Base-by-base conservation (phyloP, 2,329 filamentous ascomycete species). In the Macroventuria anomochaeta region DNA sequence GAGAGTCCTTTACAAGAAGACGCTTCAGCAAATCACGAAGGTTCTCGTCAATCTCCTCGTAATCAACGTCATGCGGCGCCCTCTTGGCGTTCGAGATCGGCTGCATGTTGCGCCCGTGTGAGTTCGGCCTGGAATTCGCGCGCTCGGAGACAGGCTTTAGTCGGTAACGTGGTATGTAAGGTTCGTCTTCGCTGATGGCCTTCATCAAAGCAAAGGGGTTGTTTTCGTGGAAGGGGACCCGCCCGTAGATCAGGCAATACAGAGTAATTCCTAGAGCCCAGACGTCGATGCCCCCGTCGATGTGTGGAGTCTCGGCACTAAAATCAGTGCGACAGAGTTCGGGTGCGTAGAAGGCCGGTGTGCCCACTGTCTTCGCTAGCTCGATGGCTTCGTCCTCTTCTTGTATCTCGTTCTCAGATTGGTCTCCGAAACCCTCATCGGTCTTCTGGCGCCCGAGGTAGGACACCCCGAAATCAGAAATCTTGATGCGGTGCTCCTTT, bases 381-480 rank as follows among this genome's bases (percentile, higher is more conserved):
- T 97, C 95, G 55, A 96, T 86, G 58, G 96, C 93, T 71, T 97
- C 91, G 64, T 97, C 93, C 53, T 96, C 86, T 67, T 96, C 91
- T 33, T 86, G 87, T 10, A 90, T 89, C 72, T 97, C 93, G 0
- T 88, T 90, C 70, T 96, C 90, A 3, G 88, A 88, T 80, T 87
- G 55, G 78, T 87, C 75, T 53, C 92, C 88, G 43, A 72, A 88
- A 31, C 86, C 83, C 65, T 96, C 90, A 39, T 96, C 91, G 32
- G 90, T 84, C 53, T 93, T 89, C 1, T 91, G 91, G 43, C 91
- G 87, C 23, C 95, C 95, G 58, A 99, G 91, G 74, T 97, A 99
- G 1, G 95, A 99, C 1, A 99, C 95, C 26, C 95, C 95, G 78
- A 99, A 99, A 70, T 99, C 95, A 5, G 95, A 97, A 56, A 99